Evolutionary conservation across 768 basidiomycete species (phyloP).

Genomic region (Cubamyces sp.): DNA sequence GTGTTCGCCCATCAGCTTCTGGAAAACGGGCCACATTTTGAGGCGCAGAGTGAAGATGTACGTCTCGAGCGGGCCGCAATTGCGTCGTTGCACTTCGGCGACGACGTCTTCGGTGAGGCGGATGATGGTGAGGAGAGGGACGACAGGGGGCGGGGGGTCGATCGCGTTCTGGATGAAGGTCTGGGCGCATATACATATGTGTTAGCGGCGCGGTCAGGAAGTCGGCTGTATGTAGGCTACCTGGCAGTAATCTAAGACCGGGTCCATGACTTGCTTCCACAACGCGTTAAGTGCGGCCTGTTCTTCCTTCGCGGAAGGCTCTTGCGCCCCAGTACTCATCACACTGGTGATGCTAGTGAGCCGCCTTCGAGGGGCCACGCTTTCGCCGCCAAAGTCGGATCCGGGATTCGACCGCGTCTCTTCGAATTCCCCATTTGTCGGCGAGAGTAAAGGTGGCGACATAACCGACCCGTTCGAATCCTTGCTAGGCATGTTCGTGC

Average conservation of each 20-base stretch:
- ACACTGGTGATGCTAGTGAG: constrained; percentile 30
- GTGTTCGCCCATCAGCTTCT: constrained; percentile 85
- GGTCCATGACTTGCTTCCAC: constrained; percentile 95
- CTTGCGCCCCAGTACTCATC: constrained; percentile 13
- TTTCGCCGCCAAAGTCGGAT: constrained; percentile 51
- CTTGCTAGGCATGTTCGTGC: constrained; percentile 14
- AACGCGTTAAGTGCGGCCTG: constrained; percentile 60
- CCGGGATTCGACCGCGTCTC: constrained; percentile 36
- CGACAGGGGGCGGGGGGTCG: constrained; percentile 73
- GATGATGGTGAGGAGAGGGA: constrained; percentile 89
- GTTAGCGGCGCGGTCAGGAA: not conserved
- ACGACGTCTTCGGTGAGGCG: constrained; percentile 84
- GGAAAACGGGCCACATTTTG: constrained; percentile 92
- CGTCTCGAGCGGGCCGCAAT: constrained; percentile 78
- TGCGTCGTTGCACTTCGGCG: constrained; percentile 73
- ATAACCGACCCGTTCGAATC: constrained; percentile 30
- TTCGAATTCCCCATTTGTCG: constrained; percentile 32
- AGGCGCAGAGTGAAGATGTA: constrained; percentile 82
- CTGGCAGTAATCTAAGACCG: constrained; percentile 84
- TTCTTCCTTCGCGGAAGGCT: constrained; percentile 51
- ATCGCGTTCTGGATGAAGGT: constrained; percentile 69
- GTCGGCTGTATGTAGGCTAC: constrained; percentile 41
- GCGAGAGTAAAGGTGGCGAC: constrained; percentile 44
- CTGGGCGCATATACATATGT: constrained; percentile 41
- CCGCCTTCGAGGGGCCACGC: constrained; percentile 28